Conservation (phyloP, 352 stramenopile genomes). For the Aphanomyces astaci region DNA sequence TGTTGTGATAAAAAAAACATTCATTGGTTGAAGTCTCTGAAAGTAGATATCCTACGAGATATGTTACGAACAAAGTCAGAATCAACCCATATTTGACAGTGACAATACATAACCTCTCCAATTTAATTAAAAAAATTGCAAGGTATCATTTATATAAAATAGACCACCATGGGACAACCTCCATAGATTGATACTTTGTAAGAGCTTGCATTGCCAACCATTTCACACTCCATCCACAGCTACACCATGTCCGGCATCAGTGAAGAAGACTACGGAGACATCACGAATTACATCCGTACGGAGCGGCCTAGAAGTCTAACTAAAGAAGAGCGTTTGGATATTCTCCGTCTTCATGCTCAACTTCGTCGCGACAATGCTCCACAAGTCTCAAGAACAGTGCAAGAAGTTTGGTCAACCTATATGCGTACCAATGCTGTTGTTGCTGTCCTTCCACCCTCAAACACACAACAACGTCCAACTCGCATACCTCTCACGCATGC, state of each 20-base stretch:
- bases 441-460: background rate
- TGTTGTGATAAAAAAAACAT: background rate
- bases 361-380: background rate
- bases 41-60: background rate
- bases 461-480: background rate
- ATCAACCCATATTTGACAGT: background rate
- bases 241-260: background rate
- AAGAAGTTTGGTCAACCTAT: background rate
- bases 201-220: background rate
- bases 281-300: background rate
- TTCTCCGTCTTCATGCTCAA: background rate
- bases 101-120: background rate
- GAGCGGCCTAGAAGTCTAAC: background rate
- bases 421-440: background rate
- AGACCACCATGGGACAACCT: too few species aligned
- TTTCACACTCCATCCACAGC: too few species aligned
- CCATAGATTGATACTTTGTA: background rate
- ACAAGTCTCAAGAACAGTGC: background rate
- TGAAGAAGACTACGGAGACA: background rate
- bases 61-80: background rate
- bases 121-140: background rate
- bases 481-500: background rate
- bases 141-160: background rate
- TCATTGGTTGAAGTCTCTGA: background rate
- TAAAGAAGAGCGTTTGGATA: background rate